Conservation (phyloP, 1,139 yeast species). For the Taphrina sp. region DNA sequence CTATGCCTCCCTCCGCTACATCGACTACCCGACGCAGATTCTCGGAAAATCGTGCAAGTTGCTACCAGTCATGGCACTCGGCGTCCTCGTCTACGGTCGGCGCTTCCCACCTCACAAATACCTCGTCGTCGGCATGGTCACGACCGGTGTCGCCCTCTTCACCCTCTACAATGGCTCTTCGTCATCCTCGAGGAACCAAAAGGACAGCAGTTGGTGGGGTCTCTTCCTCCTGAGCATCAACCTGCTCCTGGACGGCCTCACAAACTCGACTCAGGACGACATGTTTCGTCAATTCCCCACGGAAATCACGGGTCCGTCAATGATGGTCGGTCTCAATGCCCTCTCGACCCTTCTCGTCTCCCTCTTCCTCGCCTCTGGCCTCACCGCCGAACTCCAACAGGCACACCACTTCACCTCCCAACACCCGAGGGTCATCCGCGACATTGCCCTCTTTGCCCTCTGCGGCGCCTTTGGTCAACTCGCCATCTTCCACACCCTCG, state of each 20-base stretch:
- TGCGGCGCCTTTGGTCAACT: slow-evolving; percentile 92
- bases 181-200: slow-evolving; percentile 35
- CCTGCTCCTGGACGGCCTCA: slow-evolving; percentile 80
- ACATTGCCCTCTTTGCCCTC: slow-evolving; percentile 64
- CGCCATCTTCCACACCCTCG: slow-evolving; percentile 80
- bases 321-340: slow-evolving; percentile 79
- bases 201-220: slow-evolving; percentile 51
- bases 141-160: slow-evolving; percentile 76
- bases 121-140: slow-evolving; percentile 69
- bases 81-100: slow-evolving; percentile 67
- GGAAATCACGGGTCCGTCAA: slow-evolving; percentile 68
- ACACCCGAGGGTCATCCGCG: slow-evolving; percentile 57
- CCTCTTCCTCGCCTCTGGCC: slow-evolving; percentile 48
- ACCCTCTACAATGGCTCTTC: slow-evolving; percentile 51
- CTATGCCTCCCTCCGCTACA: slow-evolving; percentile 70
- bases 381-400: slow-evolving; percentile 41
- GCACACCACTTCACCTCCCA: slow-evolving; percentile 50
- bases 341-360: slow-evolving; percentile 50
- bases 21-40: slow-evolving; percentile 78
- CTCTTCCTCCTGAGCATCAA: slow-evolving; percentile 58
- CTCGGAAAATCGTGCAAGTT: slow-evolving; percentile 91
- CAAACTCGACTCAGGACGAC: slow-evolving; percentile 90
- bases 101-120: slow-evolving; percentile 74
- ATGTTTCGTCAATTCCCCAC: slow-evolving; percentile 54
- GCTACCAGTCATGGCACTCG: slow-evolving; percentile 87